Evolutionary conservation across 805 yeast genomes (phyloP).

Genomic region (Blastobotrys robertii): DNA sequence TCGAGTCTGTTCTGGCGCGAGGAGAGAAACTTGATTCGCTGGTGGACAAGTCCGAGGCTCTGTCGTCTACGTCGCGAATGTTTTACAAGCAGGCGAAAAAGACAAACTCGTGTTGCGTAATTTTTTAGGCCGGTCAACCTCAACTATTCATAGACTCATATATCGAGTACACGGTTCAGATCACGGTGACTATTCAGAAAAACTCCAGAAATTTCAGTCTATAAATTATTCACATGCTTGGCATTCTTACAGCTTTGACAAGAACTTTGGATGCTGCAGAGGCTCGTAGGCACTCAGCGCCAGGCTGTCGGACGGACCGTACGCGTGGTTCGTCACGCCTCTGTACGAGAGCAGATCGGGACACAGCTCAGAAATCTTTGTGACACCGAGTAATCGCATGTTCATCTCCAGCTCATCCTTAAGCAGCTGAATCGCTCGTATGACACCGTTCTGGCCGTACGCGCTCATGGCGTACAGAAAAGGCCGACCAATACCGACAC

Average conservation of each 20-base stretch:
- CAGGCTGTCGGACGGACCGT: constrained; percentile 46
- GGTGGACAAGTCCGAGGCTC: constrained; percentile 91
- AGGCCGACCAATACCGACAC: constrained; percentile 68
- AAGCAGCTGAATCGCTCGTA: constrained; percentile 52
- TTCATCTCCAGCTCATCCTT: constrained; percentile 64
- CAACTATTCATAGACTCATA: too few relatives aligned
- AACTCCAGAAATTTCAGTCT: too few relatives aligned
- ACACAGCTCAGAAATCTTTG: constrained; percentile 47
- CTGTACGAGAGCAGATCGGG: constrained; percentile 52
- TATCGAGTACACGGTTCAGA: too few relatives aligned
- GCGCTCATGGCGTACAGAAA: constrained; percentile 70
- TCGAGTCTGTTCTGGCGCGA: constrained; percentile 86
- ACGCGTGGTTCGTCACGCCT: constrained; percentile 30
- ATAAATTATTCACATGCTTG: background rate
- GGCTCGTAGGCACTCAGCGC: constrained; percentile 48
- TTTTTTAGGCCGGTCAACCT: too few relatives aligned
- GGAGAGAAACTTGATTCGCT: constrained; percentile 92
- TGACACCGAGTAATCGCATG: constrained; percentile 73
- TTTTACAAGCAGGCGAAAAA: constrained; percentile 96
- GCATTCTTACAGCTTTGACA: constrained; percentile 21
- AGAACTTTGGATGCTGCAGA: constrained; percentile 44
- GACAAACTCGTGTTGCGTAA: constrained; percentile 77
- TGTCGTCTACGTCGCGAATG: constrained; percentile 80
- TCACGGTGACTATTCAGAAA: too few relatives aligned
- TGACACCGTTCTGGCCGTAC: constrained; percentile 69